These are phyloP conservation scores for Eimeria acervulina DNA, from an alignment of 169 alveolate species.

Conservation along the genomic window DNA sequence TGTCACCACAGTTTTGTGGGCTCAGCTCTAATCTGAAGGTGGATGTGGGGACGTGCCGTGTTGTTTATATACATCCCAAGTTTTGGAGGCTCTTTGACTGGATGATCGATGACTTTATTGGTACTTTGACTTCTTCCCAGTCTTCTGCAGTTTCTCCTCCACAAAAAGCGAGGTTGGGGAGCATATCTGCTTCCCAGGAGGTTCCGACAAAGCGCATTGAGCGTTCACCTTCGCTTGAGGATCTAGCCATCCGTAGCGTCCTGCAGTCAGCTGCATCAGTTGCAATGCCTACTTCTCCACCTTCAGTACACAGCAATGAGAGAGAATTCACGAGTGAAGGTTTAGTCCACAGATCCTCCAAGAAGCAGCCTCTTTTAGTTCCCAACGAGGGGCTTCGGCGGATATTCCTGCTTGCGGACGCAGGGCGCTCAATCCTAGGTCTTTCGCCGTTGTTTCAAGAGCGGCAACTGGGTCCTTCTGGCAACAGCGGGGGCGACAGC, in stretches of 20 bases:
- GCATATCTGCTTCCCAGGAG: background rate
- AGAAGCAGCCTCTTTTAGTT: background rate
- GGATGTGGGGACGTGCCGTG: constrained; percentile 76
- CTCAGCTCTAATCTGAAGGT: constrained; percentile 31
- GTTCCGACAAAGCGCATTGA: constrained; percentile 33
- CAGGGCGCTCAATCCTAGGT: constrained; percentile 52
- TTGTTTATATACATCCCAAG: constrained; percentile 72
- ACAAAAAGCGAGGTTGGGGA: background rate
- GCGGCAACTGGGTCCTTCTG: background rate
- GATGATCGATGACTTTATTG: constrained; percentile 65
- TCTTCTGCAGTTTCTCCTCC: background rate
- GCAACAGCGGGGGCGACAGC: background rate
- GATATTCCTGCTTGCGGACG: constrained; percentile 69
- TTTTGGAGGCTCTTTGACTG: constrained; percentile 82
- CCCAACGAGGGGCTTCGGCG: constrained; percentile 74
- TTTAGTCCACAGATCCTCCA: background rate
- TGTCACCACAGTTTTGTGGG: constrained; percentile 72
- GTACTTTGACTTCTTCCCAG: constrained; percentile 52
- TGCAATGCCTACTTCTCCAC: background rate
- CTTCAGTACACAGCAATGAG: background rate
- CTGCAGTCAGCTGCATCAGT: constrained; percentile 8
- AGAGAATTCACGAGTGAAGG: background rate
- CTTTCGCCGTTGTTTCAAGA: constrained; percentile 22
- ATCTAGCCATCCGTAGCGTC: constrained; percentile 1
- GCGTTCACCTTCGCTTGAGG: constrained; percentile 61